Percentiles rank a stretch among this genome's conserved stretches.
Evolutionary conservation across 768 basidiomycete species (phyloP).

Genomic region (Cubamyces sp.): DNA sequence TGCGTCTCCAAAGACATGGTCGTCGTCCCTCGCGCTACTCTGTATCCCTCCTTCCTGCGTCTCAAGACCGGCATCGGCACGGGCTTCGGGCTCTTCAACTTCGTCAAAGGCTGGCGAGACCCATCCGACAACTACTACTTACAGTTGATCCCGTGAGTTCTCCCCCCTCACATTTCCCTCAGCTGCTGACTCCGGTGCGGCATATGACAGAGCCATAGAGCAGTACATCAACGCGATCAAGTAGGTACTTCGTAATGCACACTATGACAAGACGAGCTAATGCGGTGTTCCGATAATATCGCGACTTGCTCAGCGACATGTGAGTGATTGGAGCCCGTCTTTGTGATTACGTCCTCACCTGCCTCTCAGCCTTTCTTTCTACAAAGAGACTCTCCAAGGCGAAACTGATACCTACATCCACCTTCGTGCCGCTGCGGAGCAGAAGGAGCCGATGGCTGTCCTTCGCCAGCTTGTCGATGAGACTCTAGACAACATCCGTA

Average conservation of each 20-base stretch:
- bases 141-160: conserved; percentile 41
- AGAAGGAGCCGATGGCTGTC: background rate
- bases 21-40: conserved; percentile 30
- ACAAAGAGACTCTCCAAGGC: conserved; percentile 23
- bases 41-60: conserved; percentile 35
- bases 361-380: conserved; percentile 20
- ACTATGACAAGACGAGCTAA: too few relatives aligned
- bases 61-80: conserved; percentile 39
- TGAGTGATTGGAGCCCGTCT: background rate
- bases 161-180: background rate
- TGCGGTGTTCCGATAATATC: too few relatives aligned
- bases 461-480: conserved; percentile 17
- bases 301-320: conserved; percentile 6
- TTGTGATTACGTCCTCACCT: background rate
- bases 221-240: background rate
- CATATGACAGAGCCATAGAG: background rate
- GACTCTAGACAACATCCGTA: conserved; percentile 1
- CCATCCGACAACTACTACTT: conserved; percentile 33
- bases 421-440: conserved; percentile 16
- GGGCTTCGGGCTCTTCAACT: conserved; percentile 40
- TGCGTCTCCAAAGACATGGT: conserved; percentile 34
- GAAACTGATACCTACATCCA: conserved; percentile 25
- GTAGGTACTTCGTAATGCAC: background rate
- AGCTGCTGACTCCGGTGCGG: background rate
- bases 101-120: conserved; percentile 35